Evolutionary conservation across 1,139 yeast species (phyloP).

Genomic region (Magnusiomyces clavatus): DNA sequence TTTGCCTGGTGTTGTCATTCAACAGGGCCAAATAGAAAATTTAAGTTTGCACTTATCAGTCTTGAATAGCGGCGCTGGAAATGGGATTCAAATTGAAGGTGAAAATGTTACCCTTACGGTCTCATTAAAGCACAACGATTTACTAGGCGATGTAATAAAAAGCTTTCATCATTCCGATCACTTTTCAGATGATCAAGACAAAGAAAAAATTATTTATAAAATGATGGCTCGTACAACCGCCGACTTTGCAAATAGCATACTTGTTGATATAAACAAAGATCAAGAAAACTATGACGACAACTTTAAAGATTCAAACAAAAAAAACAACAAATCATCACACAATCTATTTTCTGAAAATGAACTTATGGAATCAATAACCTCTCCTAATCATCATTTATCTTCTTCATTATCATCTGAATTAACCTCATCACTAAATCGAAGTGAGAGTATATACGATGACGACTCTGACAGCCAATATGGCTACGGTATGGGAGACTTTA

Average conservation of each 20-base stretch:
- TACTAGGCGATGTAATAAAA: slow-evolving; percentile 5
- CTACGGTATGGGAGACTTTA: slow-evolving; percentile 34
- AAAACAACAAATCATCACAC: too few species aligned
- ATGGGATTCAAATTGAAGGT: slow-evolving; percentile 44
- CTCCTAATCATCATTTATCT: not conserved
- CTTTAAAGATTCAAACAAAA: too few species aligned
- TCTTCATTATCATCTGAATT: slow-evolving; percentile 3
- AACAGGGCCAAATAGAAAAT: slow-evolving; percentile 54
- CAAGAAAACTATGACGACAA: not conserved
- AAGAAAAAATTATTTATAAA: slow-evolving; percentile 35
- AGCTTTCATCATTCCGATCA: too few species aligned
- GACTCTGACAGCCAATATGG: slow-evolving; percentile 23
- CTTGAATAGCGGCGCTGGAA: slow-evolving; percentile 45
- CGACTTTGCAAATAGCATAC: slow-evolving; percentile 27
- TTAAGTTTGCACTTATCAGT: slow-evolving; percentile 47
- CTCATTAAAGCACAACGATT: slow-evolving; percentile 28
- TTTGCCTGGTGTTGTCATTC: slow-evolving; percentile 56
- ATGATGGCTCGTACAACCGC: slow-evolving; percentile 57
- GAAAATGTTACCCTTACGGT: slow-evolving; percentile 49
- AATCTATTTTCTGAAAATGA: not conserved
- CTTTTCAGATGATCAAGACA: slow-evolving; percentile 17
- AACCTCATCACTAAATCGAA: not conserved
- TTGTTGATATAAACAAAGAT: slow-evolving; percentile 19
- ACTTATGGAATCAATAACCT: not conserved
- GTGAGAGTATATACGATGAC: slow-evolving; percentile 18